Evolutionary conservation across 1,284 basidiomycete species (phyloP), one percentile per base, ranked within the genome.

Genomic region (Psilocybe mexicana): DNA sequence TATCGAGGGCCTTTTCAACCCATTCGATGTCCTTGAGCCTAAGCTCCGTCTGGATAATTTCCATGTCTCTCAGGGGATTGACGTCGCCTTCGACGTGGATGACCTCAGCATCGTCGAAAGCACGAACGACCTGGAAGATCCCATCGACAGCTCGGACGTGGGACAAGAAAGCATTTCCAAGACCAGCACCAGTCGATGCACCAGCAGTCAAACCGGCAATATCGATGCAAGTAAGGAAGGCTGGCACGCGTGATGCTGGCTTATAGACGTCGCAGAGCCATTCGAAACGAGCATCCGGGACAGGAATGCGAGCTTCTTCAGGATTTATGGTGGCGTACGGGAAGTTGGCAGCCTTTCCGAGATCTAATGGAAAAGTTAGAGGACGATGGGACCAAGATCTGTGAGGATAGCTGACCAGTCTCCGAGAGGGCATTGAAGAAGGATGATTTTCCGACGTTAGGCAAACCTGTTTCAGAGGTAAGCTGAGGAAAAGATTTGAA

Each of bases 1-100:
- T 77, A 0, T 98, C 96, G 36, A 98, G 75, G 52, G 87, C 79
- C 78, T 98, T 98, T 76, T 98, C 93, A 11, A 94, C 88, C 97
- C 97, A 99, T 71, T 99, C 97, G 64, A 97, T 97, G 74, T 99
- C 97, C 79, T 99, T 99, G 56, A 99, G 78, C 50, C 96, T 83
- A 40, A 98, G 79, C 74, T 98, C 95, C 35, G 87, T 97, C 65
- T 90, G 90, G 72, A 99, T 99, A 71, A 98, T 98, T 65, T 94
- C 89, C 96, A 99, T 98, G 75, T 99, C 97, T 63, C 97, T 90
- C 54, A 93, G 67, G 23, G 97, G 97, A 76, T 99, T 83, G 59
- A 99, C 95, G 65, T 99, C 97, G 54, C 97, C 97, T 76, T 99
- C 97, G 67, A 99, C 97, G 76, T 99, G 97, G 66, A 94, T 98